phyloP scores from a whole-genome alignment of 148 eudicot species.

The Rhododendron vialii region DNA sequence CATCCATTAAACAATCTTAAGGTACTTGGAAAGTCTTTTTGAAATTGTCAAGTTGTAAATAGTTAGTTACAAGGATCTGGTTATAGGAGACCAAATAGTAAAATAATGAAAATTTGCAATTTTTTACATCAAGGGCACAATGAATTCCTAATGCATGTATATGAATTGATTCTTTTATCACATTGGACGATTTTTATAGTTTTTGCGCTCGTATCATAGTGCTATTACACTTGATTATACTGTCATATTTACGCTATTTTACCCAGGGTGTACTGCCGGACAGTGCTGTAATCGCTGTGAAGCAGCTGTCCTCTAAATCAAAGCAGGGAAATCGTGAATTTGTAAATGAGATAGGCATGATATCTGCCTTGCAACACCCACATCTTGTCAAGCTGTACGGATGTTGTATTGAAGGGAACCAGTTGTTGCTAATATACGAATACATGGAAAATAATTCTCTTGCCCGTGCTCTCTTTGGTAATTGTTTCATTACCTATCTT shows the following conservation, averaged over 20 bases:
- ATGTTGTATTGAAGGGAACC: constrained; percentile 67
- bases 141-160: neutral
- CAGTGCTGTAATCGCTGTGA: constrained; percentile 59
- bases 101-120: neutral
- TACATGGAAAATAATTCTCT: constrained; percentile 67
- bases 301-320: constrained; percentile 66
- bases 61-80: neutral
- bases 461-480: constrained; percentile 58
- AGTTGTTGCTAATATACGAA: constrained; percentile 52
- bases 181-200: neutral
- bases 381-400: constrained; percentile 70
- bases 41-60: neutral
- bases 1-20: neutral
- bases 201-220: neutral
- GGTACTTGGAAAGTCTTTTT: neutral
- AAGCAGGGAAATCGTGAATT: constrained; percentile 74
- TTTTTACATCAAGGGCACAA: neutral
- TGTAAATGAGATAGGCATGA: constrained; percentile 63
- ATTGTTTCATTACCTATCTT: constrained; percentile 13
- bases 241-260: neutral
- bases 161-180: neutral
- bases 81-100: neutral
- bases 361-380: constrained; percentile 62
- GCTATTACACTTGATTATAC: neutral
- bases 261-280: constrained; percentile 52